Conservation (phyloP, 805 yeast species). For the Clavispora fructus region DNA sequence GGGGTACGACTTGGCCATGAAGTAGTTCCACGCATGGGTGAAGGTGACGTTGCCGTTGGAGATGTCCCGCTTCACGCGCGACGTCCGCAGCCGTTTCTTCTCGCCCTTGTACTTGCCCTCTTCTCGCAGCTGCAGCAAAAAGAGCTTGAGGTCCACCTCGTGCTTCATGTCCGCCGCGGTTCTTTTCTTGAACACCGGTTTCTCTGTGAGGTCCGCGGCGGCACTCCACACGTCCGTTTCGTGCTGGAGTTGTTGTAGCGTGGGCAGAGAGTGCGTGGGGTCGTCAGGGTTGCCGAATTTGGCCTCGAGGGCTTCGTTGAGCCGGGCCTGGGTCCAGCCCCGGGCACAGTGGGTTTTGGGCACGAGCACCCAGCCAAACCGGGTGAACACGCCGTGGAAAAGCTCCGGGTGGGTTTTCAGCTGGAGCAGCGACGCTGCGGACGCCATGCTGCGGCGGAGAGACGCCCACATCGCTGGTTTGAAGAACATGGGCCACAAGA, state of each 20-base stretch:
- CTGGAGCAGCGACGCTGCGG: slow-evolving; percentile 3
- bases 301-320: slow-evolving; percentile 5
- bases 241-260: slow-evolving; percentile 6
- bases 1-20: slow-evolving; percentile 15
- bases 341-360: slow-evolving; percentile 14
- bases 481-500: slow-evolving; percentile 1
- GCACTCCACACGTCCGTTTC: slow-evolving; percentile 15
- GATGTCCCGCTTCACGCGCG: not conserved
- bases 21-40: slow-evolving; percentile 36
- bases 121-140: slow-evolving; percentile 18
- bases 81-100: slow-evolving; percentile 6
- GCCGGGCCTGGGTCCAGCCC: slow-evolving; percentile 16
- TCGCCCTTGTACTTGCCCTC: slow-evolving; percentile 10
- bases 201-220: slow-evolving; percentile 4
- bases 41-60: slow-evolving; percentile 16
- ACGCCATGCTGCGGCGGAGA: not conserved
- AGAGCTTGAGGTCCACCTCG: slow-evolving; percentile 17
- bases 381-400: slow-evolving; percentile 14
- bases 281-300: slow-evolving; percentile 1
- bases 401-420: slow-evolving; percentile 10
- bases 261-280: not conserved
- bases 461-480: no score
- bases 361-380: slow-evolving; percentile 20
- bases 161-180: slow-evolving; percentile 9
- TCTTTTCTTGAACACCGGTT: slow-evolving; percentile 11